Evolutionary conservation across 768 basidiomycete species (phyloP).

Genomic region (Tubosaeta brunneosetosa): DNA sequence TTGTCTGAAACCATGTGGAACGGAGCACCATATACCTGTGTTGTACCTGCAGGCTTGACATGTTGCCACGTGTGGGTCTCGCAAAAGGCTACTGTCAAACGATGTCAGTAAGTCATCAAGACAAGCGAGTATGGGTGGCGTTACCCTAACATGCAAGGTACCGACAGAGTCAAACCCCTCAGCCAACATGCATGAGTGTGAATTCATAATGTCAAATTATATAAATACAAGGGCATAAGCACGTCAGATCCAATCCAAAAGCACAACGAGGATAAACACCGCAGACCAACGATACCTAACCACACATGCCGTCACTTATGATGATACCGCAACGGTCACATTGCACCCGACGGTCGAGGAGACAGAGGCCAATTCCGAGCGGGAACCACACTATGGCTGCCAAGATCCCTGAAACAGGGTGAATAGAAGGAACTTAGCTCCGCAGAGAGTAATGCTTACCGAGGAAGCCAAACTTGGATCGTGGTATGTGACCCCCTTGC

Average conservation of each 20-base stretch:
- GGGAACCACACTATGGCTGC: slow-evolving; percentile 87
- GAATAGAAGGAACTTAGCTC: not conserved
- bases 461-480: slow-evolving; percentile 64
- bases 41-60: not conserved
- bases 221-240: slow-evolving; percentile 14
- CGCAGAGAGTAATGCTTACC: slow-evolving; percentile 40
- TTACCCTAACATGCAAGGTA: not conserved
- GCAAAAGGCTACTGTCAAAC: not conserved
- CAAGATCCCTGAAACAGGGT: slow-evolving; percentile 52
- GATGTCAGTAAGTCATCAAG: not conserved
- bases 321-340: slow-evolving; percentile 49
- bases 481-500: slow-evolving; percentile 57
- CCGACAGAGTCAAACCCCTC: not conserved
- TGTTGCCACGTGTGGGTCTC: not conserved
- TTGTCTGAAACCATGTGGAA: not conserved
- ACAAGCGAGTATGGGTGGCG: not conserved
- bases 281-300: slow-evolving; percentile 9
- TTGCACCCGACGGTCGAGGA: slow-evolving; percentile 66
- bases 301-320: slow-evolving; percentile 36
- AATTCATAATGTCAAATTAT: slow-evolving; percentile 2
- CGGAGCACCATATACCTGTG: not conserved
- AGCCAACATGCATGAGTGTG: not conserved
- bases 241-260: not conserved
- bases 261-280: not conserved
- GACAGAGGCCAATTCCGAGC: slow-evolving; percentile 69